A percentile compares a stretch with the other conserved stretches of the same genome.
Evolutionary conservation across 371 early-diverging fungal genomes (phyloP).

Genomic region (Mortierella sp.): DNA sequence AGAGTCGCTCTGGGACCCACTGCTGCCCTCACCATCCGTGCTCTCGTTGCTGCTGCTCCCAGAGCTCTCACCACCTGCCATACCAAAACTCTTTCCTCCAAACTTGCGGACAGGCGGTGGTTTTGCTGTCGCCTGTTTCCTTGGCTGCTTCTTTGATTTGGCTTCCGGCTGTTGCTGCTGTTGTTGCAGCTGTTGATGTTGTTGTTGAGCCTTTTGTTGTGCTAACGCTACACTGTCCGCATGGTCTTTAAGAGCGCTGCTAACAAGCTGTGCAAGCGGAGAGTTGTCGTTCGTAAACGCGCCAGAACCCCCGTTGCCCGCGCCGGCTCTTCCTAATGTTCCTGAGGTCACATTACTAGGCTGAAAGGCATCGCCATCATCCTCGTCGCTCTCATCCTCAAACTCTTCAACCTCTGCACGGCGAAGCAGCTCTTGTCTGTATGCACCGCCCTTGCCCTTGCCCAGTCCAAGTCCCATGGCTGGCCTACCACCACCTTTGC

Average conservation of each 20-base stretch:
- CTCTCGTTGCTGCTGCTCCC: conserved; percentile 52
- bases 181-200: conserved; percentile 20
- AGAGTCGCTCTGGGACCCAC: conserved; percentile 53
- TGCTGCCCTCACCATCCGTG: conserved; percentile 52
- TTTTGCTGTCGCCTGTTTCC: conserved; percentile 29
- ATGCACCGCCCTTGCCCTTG: conserved; percentile 54
- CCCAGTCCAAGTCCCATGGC: conserved; percentile 45
- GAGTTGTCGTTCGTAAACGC: conserved; percentile 33
- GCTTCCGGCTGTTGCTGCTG: conserved; percentile 14
- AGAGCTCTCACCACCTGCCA: conserved; percentile 50
- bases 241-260: conserved; percentile 36
- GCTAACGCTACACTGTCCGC: conserved; percentile 16
- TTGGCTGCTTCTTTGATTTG: conserved; percentile 41
- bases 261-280: conserved; percentile 32
- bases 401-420: conserved; percentile 50
- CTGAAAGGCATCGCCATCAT: conserved; percentile 20
- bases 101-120: conserved; percentile 50
- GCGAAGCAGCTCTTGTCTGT: conserved; percentile 43
- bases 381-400: conserved; percentile 45
- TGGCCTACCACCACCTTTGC: conserved; percentile 42
- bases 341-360: neutral
- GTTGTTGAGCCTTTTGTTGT: conserved; percentile 20
- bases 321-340: too few species aligned
- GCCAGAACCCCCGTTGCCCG: conserved; percentile 16
- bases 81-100: conserved; percentile 53